Conservation (phyloP, 2,329 filamentous ascomycete genomes). For the Coniochaeta pulveracea region DNA sequence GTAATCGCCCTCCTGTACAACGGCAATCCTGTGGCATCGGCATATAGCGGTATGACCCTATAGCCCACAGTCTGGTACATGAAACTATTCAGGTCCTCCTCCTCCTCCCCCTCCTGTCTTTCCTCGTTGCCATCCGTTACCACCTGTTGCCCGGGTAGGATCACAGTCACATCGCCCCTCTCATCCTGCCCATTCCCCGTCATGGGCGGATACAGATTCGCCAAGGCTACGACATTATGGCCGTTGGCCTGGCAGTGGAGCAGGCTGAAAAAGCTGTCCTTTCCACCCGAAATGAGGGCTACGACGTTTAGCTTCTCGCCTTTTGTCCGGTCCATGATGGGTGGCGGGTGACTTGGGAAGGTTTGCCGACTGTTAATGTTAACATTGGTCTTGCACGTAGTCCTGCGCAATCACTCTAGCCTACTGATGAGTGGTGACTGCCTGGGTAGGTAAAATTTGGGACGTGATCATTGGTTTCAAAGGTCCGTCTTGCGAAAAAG, state of each 20-base stretch:
- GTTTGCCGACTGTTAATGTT: background rate
- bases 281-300: slow-evolving; percentile 87
- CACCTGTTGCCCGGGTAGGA: background rate
- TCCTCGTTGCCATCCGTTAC: slow-evolving; percentile 10
- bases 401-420: too few relatives aligned
- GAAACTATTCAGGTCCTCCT: slow-evolving; percentile 80
- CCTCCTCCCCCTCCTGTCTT: slow-evolving; percentile 22
- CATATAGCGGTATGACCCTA: slow-evolving; percentile 74
- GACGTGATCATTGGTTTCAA: too few relatives aligned
- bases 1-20: slow-evolving; percentile 71
- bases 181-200: too few relatives aligned
- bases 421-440: too few relatives aligned
- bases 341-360: background rate
- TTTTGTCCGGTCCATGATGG: too few relatives aligned
- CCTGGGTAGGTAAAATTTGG: too few relatives aligned
- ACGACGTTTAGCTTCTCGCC: slow-evolving; percentile 58
- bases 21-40: slow-evolving; percentile 65
- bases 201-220: slow-evolving; percentile 63
- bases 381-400: too few relatives aligned
- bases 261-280: slow-evolving; percentile 91
- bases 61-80: slow-evolving; percentile 99
- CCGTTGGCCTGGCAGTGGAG: slow-evolving; percentile 82
- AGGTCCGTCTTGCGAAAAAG: too few relatives aligned
- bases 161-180: too few relatives aligned
- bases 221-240: slow-evolving; percentile 76